These are phyloP conservation scores for Albatrellus ellisii DNA, from an alignment of 768 basidiomycete species.

Conservation along the genomic window DNA sequence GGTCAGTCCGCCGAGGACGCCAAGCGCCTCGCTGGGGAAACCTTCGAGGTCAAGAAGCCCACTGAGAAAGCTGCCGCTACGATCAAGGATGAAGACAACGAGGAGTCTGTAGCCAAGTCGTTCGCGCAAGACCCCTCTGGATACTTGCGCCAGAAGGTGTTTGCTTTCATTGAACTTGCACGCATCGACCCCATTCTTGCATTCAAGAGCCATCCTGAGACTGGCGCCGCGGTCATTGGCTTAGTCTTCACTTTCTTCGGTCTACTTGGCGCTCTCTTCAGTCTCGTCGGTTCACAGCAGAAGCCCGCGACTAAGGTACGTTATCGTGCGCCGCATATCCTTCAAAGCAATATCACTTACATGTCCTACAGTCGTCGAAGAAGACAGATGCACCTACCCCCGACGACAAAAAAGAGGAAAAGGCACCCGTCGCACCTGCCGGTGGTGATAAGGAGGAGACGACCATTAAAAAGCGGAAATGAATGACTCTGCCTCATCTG, in stretches of 20 bases:
- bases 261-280: constrained; percentile 70
- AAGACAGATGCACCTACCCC: constrained; percentile 57
- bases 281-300: constrained; percentile 61
- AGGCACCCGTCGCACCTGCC: constrained; percentile 56
- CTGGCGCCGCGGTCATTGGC: constrained; percentile 63
- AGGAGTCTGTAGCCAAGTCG: constrained; percentile 23
- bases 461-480: constrained; percentile 66
- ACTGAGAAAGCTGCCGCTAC: constrained; percentile 59
- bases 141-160: constrained; percentile 67
- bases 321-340: constrained; percentile 1
- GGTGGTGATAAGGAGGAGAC: constrained; percentile 68
- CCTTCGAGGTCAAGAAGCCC: constrained; percentile 84
- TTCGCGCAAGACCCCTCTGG: constrained; percentile 68
- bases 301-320: constrained; percentile 63
- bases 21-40: constrained; percentile 67
- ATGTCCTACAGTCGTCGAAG: constrained; percentile 44
- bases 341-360: neutral
- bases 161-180: constrained; percentile 69
- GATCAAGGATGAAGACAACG: constrained; percentile 30
- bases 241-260: constrained; percentile 71
- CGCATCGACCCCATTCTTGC: constrained; percentile 68
- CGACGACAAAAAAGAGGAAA: constrained; percentile 56
- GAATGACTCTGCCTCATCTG: constrained; percentile 15
- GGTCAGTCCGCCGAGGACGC: constrained; percentile 86
- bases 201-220: constrained; percentile 82